phyloP scores from a whole-genome alignment of 1,139 yeast species.

The Lodderomyces orthopsilosis region DNA sequence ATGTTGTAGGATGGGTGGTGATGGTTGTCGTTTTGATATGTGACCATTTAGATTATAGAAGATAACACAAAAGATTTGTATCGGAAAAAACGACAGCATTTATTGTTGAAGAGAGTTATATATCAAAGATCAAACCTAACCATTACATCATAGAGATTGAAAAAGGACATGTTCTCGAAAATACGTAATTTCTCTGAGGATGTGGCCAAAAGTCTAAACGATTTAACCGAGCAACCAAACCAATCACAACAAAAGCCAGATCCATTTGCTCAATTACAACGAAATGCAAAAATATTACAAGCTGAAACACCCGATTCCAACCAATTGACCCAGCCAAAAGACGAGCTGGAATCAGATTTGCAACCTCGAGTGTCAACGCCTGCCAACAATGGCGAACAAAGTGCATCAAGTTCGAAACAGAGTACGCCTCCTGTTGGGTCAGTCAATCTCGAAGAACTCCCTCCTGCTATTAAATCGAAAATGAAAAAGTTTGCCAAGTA shows the following conservation, averaged over 20 bases:
- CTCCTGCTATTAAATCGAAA: conserved; percentile 57
- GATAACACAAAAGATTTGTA: conserved; percentile 1
- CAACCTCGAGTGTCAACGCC: conserved; percentile 8
- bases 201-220: conserved; percentile 45
- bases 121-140: neutral
- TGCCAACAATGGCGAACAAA: conserved; percentile 2
- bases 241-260: conserved; percentile 16
- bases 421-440: conserved; percentile 15
- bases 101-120: neutral
- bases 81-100: neutral
- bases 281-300: conserved; percentile 29
- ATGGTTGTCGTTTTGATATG: neutral
- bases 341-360: conserved; percentile 23
- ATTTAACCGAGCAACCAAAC: conserved; percentile 16
- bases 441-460: conserved; percentile 34
- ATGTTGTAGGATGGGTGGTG: neutral
- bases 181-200: conserved; percentile 60
- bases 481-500: conserved; percentile 79
- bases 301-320: conserved; percentile 45
- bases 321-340: conserved; percentile 47
- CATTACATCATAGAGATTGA: neutral
- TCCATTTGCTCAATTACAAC: conserved; percentile 32
- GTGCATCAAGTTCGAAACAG: neutral
- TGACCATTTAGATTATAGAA: neutral
- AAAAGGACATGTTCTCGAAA: conserved; percentile 27